Conservation (phyloP, 805 yeast species). For the Metschnikowia lochheadii region DNA sequence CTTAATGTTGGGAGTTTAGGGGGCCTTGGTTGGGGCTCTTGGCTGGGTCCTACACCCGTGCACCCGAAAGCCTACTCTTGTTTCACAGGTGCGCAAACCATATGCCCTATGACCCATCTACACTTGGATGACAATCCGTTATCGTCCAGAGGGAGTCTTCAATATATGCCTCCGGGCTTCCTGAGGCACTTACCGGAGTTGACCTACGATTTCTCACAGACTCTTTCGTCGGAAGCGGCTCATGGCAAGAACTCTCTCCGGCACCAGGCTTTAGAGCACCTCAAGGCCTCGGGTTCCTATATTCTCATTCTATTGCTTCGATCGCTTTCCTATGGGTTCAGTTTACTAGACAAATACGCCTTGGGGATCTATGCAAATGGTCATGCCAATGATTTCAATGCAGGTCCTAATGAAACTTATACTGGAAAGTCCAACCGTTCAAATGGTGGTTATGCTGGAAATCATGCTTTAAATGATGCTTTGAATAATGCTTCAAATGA, state of each 20-base stretch:
- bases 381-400: too few relatives aligned
- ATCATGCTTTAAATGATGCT: too few relatives aligned
- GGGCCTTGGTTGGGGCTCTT: too few relatives aligned
- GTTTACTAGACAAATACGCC: background rate
- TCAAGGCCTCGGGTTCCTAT: background rate
- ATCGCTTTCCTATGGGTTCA: background rate
- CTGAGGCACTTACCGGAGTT: background rate
- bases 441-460: background rate
- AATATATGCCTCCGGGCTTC: slow-evolving; percentile 7
- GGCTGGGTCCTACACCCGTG: background rate
- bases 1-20: too few relatives aligned
- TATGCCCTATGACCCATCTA: background rate
- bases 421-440: background rate
- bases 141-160: slow-evolving; percentile 5
- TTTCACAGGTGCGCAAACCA: background rate
- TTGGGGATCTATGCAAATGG: background rate
- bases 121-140: slow-evolving; percentile 3
- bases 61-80: background rate
- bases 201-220: background rate
- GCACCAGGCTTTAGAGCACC: background rate
- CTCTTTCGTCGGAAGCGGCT: background rate
- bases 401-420: too few relatives aligned
- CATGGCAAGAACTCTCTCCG: background rate
- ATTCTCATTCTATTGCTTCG: background rate
- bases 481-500: background rate